Evolutionary conservation across 1,139 yeast genomes (phyloP).

Genomic region (Geotrichum restrictum): DNA sequence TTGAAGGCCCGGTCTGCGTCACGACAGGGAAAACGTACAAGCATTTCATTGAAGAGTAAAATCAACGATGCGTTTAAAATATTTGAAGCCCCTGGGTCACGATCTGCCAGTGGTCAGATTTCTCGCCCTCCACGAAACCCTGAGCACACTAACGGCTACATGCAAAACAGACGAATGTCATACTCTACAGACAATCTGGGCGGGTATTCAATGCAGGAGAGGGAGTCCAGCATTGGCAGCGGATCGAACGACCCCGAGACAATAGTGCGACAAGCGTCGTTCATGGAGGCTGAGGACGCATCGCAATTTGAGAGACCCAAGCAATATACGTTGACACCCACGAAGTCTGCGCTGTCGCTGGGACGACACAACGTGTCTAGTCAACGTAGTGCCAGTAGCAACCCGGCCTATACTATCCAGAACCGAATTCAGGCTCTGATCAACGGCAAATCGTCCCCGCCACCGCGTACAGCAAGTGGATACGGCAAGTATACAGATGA

Average conservation of each 20-base stretch:
- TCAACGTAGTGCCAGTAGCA: conserved; percentile 7
- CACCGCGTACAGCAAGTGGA: conserved; percentile 61
- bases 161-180: conserved; percentile 22
- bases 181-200: conserved; percentile 26
- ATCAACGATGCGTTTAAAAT: conserved; percentile 37
- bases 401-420: conserved; percentile 43
- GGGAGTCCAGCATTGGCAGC: conserved; percentile 4
- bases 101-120: conserved; percentile 12
- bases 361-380: conserved; percentile 3
- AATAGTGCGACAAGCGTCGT: conserved; percentile 18
- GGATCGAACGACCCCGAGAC: neutral
- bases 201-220: conserved; percentile 23
- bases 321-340: conserved; percentile 25
- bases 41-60: conserved; percentile 31
- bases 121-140: neutral
- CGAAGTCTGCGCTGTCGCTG: conserved; percentile 21
- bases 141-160: conserved; percentile 2
- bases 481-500: conserved; percentile 67
- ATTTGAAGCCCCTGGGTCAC: conserved; percentile 23
- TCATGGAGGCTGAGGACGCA: conserved; percentile 18
- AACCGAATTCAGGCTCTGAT: conserved; percentile 62
- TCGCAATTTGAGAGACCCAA: conserved; percentile 14
- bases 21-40: conserved; percentile 28
- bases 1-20: conserved; percentile 14
- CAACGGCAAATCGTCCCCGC: conserved; percentile 43